Base-by-base conservation (phyloP, 2,329 filamentous ascomycete species). In the Coccinonectria pachysandricola region DNA sequence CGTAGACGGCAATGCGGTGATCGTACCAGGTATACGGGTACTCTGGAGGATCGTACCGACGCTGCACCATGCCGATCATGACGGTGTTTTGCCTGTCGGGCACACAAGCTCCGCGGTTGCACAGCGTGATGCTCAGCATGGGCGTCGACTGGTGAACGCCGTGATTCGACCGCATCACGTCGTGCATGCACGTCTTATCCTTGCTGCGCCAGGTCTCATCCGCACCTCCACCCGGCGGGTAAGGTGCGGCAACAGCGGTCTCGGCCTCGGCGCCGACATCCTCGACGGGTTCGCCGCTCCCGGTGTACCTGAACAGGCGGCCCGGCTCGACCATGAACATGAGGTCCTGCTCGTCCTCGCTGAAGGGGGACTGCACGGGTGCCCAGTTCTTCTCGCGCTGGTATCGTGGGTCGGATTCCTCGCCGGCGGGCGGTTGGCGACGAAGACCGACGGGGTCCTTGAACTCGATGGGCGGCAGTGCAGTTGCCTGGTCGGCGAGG, bases 371-470 rank as follows among this genome's bases (percentile, higher is more conserved):
- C 13, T 40, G 37, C 10, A 17, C 35, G 2, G 19, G 37, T 5
- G 37, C 37, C 37, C 37, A 40, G 16, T 40, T 40, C 37, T 40
- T 40, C 13, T 40, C 37, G 4, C 37, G 37, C 27, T 40, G 37
- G 11, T 39, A 40, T 3, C 35, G 26, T 7, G 27, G 37, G 2
- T 39, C 26, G 1, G 13, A 14, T 23, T 41, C 37, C 12, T 41
- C 8, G 4, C 37, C 37, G 6, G 19, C n/a, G 7, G 21, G 16
- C n/a, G 22, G 10, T 23, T 35, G 14, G 12, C 39, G 39, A 7
- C 34, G 39, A 3, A 42, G 34, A 12, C 37, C 39, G 12, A 34
- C 8, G 8, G 34, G 39, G 8, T 42, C 17, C 12, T n/a, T 10
- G 27, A 42, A 42, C 17, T 37, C 25, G n/a, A 42, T 37, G 0